Evolutionary conservation across 192 early-diverging fungal species (phyloP), one percentile per base, ranked within the genome.

Genomic region (Coemansia sp.): DNA sequence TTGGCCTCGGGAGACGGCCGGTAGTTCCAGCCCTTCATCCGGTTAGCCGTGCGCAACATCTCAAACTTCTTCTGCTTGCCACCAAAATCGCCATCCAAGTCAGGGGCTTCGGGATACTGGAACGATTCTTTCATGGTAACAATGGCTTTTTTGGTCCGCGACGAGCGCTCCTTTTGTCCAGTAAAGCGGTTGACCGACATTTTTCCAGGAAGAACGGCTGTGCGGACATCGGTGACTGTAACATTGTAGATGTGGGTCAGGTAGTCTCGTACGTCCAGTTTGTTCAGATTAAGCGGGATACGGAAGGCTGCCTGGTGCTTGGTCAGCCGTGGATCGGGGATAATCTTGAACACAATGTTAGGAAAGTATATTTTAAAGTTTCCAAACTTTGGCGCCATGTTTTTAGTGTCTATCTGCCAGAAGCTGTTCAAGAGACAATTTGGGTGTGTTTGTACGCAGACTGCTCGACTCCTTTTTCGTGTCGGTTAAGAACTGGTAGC

Each of bases 241-340:
- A 95, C 83, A 53, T 87, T 83, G 76, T 98, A 98, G 27, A 96
- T 87, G 60, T 91, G 86, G 54, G 85, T 74, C 23, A 98, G 87
- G 65, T 93, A 93, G 56, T 89, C 87, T 45, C 86, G 84, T 70
- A 98, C 93, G 71, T 98, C 96, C 43, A 98, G 85, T 82, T 98
- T 98, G 89, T 96, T 98, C 65, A 91, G 78, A 25, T 87, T 83
- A 24, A 89, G 89, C 25, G 96, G 96, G 4, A 94, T 89, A 22
- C 90, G 87, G 86, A 98, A 98, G 24, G 93, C 93, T 22, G 89
- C 91, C 69, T 94, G 93, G 73, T 95, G 93, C 32, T 87, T 86
- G 59, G 85, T 87, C 5, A 95, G 85, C 21, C 73, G 72, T 17
- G 85, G 83, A 62, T 82, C 79, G 60, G 87, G 90, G 4, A 93